A percentile compares a stretch with the other conserved stretches of the same genome.
phyloP scores from a whole-genome alignment of 768 basidiomycete genomes.

The Mycena haematopus region DNA sequence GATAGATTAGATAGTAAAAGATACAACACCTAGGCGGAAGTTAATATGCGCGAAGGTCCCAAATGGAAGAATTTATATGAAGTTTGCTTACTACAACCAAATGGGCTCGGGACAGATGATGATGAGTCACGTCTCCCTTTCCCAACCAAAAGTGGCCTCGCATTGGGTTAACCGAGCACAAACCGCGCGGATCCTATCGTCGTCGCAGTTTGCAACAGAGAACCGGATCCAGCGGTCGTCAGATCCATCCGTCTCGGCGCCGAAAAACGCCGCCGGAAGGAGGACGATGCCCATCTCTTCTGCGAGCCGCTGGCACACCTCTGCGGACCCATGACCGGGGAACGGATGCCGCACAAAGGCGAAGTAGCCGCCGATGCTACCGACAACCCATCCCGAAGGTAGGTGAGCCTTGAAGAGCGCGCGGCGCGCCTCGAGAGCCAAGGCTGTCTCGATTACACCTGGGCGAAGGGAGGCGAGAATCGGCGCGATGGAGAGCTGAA shows the following conservation, averaged over 20 bases:
- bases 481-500: slow-evolving; percentile 69
- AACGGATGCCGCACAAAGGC: slow-evolving; percentile 80
- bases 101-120: no score
- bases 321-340: slow-evolving; percentile 47
- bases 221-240: slow-evolving; percentile 76
- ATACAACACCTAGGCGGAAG: neutral
- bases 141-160: slow-evolving; percentile 46
- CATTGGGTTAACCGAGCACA: slow-evolving; percentile 58
- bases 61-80: no score
- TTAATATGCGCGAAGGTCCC: no score
- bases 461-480: slow-evolving; percentile 58
- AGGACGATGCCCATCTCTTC: slow-evolving; percentile 66
- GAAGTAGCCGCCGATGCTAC: slow-evolving; percentile 75
- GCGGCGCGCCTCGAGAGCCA: slow-evolving; percentile 58
- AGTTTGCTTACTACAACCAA: no score
- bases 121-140: slow-evolving; percentile 13
- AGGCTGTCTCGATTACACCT: slow-evolving; percentile 59
- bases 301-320: slow-evolving; percentile 67
- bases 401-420: slow-evolving; percentile 58
- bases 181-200: slow-evolving; percentile 58
- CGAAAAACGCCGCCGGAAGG: slow-evolving; percentile 73
- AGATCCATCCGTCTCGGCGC: slow-evolving; percentile 37
- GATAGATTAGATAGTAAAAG: neutral
- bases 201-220: slow-evolving; percentile 82
- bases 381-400: slow-evolving; percentile 63